Base-by-base conservation (phyloP, 1,139 yeast genomes). In the Diutina siamensis region DNA sequence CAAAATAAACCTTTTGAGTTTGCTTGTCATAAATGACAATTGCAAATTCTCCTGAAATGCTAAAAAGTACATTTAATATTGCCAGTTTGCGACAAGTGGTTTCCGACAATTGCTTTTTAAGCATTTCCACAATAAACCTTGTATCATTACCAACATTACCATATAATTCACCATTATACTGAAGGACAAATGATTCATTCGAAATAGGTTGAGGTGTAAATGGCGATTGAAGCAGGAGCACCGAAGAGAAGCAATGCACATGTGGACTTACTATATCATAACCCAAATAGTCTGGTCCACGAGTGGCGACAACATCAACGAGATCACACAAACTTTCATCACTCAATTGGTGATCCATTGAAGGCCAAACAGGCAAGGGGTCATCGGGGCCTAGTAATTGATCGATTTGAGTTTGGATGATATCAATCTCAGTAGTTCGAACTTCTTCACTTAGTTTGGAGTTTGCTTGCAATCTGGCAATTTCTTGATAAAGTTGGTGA, bases 141-240 rank as follows among this genome's bases (percentile, higher is more conserved):
- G 74, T 71, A 51, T 71, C 74, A 48, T 67, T 70, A 2, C 53
- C 46, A 34, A 74, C 80, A 1, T 60, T 56, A 52, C 81, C 80
- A 58, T 89, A 89, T 12, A 88, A 64, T 57, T 89, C 97, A 0
- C 97, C 98, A 58, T 92, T 92, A 63, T 83, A 92, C 56, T 85
- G 96, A 51, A 79, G 48, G 55, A 62, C 45, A 49, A 57, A 60
- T 15, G 58, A 59, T 8, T 58, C 61, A 17, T 51, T 35, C 2
- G 46, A 47, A 1, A 62, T 47, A 0, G 97, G 96, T 60, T 92
- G 97, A 21, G 63, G 53, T 0, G 84, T 77, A 52, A 85, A 76
- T 0, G 97, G 97, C 35, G 74, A 74, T 48, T 97, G 67, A 38
- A 92, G 64, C 0, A 95, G 82, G 21, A 92, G 65, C 0, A 92